phyloP scores from a whole-genome alignment of 169 alveolate species.

The Babesia caballi region DNA sequence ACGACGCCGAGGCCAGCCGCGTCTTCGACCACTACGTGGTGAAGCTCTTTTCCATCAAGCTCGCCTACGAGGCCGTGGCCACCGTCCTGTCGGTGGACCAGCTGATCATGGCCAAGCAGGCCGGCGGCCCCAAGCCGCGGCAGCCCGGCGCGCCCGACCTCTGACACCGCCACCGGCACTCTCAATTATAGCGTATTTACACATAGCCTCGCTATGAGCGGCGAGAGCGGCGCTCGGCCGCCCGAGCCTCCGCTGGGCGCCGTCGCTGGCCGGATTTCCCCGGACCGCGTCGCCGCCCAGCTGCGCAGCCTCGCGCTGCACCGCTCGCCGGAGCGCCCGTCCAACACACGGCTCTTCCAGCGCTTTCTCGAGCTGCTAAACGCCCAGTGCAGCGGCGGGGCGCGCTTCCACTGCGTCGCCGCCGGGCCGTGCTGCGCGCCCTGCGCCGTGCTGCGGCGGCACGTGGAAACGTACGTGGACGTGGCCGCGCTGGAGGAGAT shows the following conservation, averaged over 20 bases:
- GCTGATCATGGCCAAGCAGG: constrained; percentile 97
- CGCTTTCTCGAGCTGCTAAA: constrained; percentile 13
- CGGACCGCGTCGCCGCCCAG: constrained; percentile 2
- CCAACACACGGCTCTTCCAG: constrained; percentile 24
- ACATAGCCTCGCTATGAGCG: not conserved
- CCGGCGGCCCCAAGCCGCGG: constrained; percentile 98
- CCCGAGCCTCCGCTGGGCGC: not conserved
- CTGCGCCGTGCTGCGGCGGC: constrained; percentile 30
- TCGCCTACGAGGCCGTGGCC: constrained; percentile 95
- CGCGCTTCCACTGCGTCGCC: constrained; percentile 36
- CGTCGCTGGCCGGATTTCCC: not conserved
- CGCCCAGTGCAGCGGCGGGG: constrained; percentile 31
- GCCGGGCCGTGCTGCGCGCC: constrained; percentile 38
- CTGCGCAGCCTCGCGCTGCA: not conserved
- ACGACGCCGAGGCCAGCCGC: constrained; percentile 56
- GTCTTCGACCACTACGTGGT: constrained; percentile 91
- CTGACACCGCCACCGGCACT: not conserved
- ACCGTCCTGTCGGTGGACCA: constrained; percentile 97
- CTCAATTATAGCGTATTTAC: not conserved
- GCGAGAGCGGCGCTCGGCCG: not conserved
- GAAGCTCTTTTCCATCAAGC: constrained; percentile 93
- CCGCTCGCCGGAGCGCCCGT: not conserved
- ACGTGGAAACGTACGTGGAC: constrained; percentile 43
- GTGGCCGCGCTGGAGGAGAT: constrained; percentile 61
- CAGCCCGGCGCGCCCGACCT: constrained; percentile 67